These are phyloP conservation scores for Raffaelea ambrosiae DNA, from an alignment of 2,329 filamentous ascomycete genomes.

Conservation along the genomic window DNA sequence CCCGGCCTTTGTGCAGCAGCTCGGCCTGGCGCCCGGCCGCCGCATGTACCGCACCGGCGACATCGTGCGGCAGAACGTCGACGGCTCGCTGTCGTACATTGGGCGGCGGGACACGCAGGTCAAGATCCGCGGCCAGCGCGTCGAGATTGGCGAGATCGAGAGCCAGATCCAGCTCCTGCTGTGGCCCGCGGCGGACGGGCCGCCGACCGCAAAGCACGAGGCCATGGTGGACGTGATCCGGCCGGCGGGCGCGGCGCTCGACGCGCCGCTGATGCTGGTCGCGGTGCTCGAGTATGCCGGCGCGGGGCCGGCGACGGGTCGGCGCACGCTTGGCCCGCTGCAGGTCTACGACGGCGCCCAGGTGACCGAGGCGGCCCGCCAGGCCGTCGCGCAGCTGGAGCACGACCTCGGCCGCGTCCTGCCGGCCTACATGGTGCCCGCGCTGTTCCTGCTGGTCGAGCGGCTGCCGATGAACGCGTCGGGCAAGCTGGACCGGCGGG, in stretches of 20 bases:
- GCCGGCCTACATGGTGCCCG: background rate
- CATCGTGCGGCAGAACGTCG: slow-evolving; percentile 42
- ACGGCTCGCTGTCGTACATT: slow-evolving; percentile 44
- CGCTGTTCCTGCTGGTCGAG: background rate
- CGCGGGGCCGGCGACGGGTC: background rate
- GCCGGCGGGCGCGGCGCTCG: background rate
- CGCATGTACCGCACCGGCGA: slow-evolving; percentile 55
- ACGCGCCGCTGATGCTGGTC: background rate
- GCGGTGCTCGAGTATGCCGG: background rate
- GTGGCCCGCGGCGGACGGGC: background rate
- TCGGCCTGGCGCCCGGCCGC: slow-evolving; percentile 14
- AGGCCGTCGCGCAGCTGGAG: background rate
- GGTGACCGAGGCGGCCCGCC: background rate
- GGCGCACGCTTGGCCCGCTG: background rate
- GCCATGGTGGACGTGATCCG: background rate
- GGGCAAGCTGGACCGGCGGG: background rate
- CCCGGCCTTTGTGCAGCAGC: slow-evolving; percentile 20
- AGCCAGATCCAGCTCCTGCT: background rate
- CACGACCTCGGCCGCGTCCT: background rate
- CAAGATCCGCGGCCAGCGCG: slow-evolving; percentile 54
- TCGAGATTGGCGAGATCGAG: slow-evolving; percentile 39
- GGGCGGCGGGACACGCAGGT: slow-evolving; percentile 53
- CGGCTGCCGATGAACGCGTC: background rate
- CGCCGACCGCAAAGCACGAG: background rate
- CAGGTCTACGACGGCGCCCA: background rate